These are phyloP conservation scores for Nectriaceae sp. DNA, from an alignment of 2,329 filamentous ascomycete species.

Conservation along the genomic window DNA sequence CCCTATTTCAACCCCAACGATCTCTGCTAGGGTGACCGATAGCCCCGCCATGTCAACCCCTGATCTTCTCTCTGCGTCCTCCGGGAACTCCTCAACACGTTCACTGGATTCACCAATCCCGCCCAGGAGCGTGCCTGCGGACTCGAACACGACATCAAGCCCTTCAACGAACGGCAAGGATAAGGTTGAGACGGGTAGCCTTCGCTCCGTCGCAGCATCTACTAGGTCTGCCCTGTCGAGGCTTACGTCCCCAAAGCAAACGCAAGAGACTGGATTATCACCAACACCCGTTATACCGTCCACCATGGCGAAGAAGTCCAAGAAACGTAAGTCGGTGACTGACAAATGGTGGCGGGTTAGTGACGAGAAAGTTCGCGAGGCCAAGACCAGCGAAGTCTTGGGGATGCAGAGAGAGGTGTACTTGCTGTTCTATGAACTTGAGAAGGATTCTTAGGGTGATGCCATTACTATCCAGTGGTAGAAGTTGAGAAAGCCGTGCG, in stretches of 20 bases:
- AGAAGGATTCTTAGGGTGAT: slow-evolving; percentile 44
- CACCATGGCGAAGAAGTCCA: slow-evolving; percentile 40
- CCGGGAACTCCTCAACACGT: slow-evolving; percentile 37
- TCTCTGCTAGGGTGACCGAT: slow-evolving; percentile 38
- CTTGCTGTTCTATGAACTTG: slow-evolving; percentile 91
- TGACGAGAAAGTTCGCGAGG: slow-evolving; percentile 94
- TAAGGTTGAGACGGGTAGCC: slow-evolving; percentile 50
- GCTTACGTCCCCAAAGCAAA: slow-evolving; percentile 43
- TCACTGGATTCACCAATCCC: slow-evolving; percentile 38
- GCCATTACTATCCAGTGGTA: too few relatives aligned
- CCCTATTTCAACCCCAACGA: slow-evolving; percentile 50
- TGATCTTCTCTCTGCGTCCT: slow-evolving; percentile 45
- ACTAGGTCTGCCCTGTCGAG: slow-evolving; percentile 55
- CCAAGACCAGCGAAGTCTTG: slow-evolving; percentile 87
- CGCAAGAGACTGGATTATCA: slow-evolving; percentile 28
- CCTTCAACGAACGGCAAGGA: slow-evolving; percentile 34
- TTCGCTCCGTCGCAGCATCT: slow-evolving; percentile 59
- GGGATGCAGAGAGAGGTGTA: slow-evolving; percentile 97
- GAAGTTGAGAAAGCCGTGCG: too few relatives aligned
- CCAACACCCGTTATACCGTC: slow-evolving; percentile 14
- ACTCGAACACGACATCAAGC: slow-evolving; percentile 27
- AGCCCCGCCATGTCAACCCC: slow-evolving; percentile 50
- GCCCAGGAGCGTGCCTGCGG: slow-evolving; percentile 35
- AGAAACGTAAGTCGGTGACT: slow-evolving; percentile 57
- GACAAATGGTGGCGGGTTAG: slow-evolving; percentile 97